phyloP scores from a whole-genome alignment of 2,329 filamentous ascomycete species.

The Coniochaeta prunicola region DNA sequence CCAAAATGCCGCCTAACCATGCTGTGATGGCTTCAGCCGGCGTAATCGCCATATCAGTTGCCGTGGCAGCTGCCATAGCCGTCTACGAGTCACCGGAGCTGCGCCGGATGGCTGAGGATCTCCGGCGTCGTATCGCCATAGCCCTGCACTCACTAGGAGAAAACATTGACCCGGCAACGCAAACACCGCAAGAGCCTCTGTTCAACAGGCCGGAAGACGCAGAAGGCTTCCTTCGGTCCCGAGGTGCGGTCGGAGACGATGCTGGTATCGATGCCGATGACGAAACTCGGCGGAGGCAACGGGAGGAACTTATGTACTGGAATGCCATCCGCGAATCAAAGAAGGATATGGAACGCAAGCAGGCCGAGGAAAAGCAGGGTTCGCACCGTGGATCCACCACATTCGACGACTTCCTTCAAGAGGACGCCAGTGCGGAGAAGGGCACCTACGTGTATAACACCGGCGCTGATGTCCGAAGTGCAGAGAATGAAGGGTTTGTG shows the following conservation, averaged over 20 bases:
- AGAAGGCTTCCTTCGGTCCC: constrained; percentile 52
- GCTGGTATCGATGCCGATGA: constrained; percentile 53
- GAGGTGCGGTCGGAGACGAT: constrained; percentile 29
- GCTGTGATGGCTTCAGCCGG: constrained; percentile 47
- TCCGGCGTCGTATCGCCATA: constrained; percentile 53
- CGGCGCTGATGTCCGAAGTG: constrained; percentile 35
- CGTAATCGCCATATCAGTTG: constrained; percentile 49
- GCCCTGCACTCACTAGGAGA: constrained; percentile 54
- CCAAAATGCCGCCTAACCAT: constrained; percentile 48
- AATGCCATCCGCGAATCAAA: constrained; percentile 48
- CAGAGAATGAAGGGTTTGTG: constrained; percentile 34
- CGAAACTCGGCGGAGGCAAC: constrained; percentile 51
- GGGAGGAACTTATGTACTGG: constrained; percentile 61
- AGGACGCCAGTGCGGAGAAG: constrained; percentile 42
- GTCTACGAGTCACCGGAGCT: constrained; percentile 60
- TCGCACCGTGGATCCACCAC: constrained; percentile 27
- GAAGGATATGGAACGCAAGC: constrained; percentile 25
- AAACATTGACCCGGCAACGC: constrained; percentile 38
- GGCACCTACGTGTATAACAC: constrained; percentile 53
- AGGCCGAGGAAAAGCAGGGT: constrained; percentile 8
- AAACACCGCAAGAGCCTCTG: constrained; percentile 33
- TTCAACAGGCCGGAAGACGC: constrained; percentile 63
- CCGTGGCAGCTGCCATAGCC: constrained; percentile 49
- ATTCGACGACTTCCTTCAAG: constrained; percentile 53
- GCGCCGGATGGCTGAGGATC: constrained; percentile 52